A percentile compares a stretch with the other conserved stretches of the same genome.
Evolutionary conservation across 148 eudicot genomes (phyloP).

Genomic region (Dysphania ambrosioides): DNA sequence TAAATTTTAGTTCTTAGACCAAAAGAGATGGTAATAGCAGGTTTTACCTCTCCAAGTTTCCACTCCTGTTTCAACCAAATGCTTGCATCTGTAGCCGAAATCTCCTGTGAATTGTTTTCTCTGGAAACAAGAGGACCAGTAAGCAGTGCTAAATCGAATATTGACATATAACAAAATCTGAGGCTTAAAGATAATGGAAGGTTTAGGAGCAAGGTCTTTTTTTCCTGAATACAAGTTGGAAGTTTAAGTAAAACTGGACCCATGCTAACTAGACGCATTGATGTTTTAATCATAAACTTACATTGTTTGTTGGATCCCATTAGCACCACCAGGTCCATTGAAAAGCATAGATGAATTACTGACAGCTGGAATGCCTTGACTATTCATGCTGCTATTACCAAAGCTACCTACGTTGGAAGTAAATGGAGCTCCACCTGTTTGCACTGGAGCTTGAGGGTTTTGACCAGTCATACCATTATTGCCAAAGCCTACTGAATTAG

Average conservation of each 20-base stretch:
- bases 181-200: background rate
- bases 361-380: slow-evolving; percentile 30
- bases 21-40: background rate
- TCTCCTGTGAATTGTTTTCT: slow-evolving; percentile 30
- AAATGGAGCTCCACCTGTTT: slow-evolving; percentile 32
- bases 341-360: slow-evolving; percentile 36
- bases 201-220: background rate
- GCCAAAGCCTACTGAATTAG: background rate
- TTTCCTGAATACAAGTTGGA: background rate
- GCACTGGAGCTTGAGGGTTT: slow-evolving; percentile 20
- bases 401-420: slow-evolving; percentile 36
- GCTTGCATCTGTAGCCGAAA: slow-evolving; percentile 38
- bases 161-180: background rate
- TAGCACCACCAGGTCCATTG: slow-evolving; percentile 26
- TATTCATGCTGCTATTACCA: slow-evolving; percentile 18
- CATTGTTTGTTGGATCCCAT: slow-evolving; percentile 25
- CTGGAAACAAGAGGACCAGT: slow-evolving; percentile 32
- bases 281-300: slow-evolving; percentile 1
- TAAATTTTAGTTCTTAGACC: background rate
- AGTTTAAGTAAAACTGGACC: background rate
- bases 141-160: background rate
- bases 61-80: slow-evolving; percentile 76
- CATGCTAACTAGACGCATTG: too few relatives aligned
- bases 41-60: slow-evolving; percentile 69
- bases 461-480: slow-evolving; percentile 16